A percentile compares a stretch with the other conserved stretches of the same genome.
These are phyloP conservation scores for Dicorynia guianensis DNA, from an alignment of 306 rosid genomes.

Conservation along the genomic window DNA sequence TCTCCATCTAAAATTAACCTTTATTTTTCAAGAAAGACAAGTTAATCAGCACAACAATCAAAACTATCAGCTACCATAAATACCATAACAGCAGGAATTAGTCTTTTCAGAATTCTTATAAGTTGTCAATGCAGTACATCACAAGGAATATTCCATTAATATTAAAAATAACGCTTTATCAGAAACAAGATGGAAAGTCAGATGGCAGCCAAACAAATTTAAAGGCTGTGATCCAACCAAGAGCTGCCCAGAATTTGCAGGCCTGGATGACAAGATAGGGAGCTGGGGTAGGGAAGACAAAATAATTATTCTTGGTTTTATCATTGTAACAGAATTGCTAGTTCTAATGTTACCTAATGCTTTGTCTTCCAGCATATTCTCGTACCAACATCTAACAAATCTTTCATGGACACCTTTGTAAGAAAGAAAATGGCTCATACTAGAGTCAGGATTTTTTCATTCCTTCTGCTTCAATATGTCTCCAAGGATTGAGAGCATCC, in stretches of 20 bases:
- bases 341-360: not conserved
- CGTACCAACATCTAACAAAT: constrained; percentile 15
- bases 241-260: too few relatives aligned
- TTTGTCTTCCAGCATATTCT: constrained; percentile 14
- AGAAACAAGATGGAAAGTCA: not conserved
- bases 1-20: not conserved
- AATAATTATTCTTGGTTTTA: too few relatives aligned
- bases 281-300: too few relatives aligned
- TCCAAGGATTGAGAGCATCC: constrained; percentile 66
- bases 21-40: not conserved
- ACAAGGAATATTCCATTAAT: not conserved
- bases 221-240: not conserved
- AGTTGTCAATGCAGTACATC: not conserved
- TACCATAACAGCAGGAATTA: not conserved
- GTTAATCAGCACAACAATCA: not conserved
- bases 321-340: constrained; percentile 8
- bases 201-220: constrained; percentile 12
- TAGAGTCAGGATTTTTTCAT: constrained; percentile 44
- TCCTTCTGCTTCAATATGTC: constrained; percentile 41
- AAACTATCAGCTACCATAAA: not conserved
- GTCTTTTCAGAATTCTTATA: not conserved
- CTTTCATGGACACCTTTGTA: not conserved
- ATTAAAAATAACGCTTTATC: not conserved
- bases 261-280: too few relatives aligned
- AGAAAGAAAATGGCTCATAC: constrained; percentile 20